Percentiles rank a stretch among this genome's conserved stretches.
Evolutionary conservation across 2,329 filamentous ascomycete species (phyloP).

Genomic region (Trichothecium sympodiale): DNA sequence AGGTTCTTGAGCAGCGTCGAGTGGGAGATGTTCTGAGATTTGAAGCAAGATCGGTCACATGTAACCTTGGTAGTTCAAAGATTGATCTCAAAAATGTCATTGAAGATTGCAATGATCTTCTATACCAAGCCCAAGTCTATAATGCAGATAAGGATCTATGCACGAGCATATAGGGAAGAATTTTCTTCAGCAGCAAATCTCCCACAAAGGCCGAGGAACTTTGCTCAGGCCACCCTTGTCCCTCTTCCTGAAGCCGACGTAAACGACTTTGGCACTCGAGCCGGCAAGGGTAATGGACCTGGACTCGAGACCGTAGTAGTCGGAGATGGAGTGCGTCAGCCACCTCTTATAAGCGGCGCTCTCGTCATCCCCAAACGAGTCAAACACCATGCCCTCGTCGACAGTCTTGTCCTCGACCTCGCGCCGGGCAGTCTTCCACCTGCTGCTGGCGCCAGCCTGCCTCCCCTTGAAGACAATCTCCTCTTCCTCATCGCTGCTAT

Average conservation of each 20-base stretch:
- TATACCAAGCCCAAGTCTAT: too few relatives aligned
- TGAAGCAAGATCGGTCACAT: not conserved
- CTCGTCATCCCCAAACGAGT: slow-evolving; percentile 64
- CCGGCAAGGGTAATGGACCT: slow-evolving; percentile 65
- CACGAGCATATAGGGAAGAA: too few relatives aligned
- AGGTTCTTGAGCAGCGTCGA: not conserved
- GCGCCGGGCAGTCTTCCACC: slow-evolving; percentile 38
- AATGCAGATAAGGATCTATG: too few relatives aligned
- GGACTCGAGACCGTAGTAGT: slow-evolving; percentile 83
- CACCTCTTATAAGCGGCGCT: slow-evolving; percentile 79
- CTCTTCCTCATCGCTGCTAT: slow-evolving; percentile 50
- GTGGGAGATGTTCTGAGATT: not conserved
- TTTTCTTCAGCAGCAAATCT: slow-evolving; percentile 39
- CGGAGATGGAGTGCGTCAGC: slow-evolving; percentile 84
- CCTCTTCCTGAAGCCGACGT: slow-evolving; percentile 55
- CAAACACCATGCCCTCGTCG: slow-evolving; percentile 63
- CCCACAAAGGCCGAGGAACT: slow-evolving; percentile 54
- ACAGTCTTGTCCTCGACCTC: slow-evolving; percentile 47
- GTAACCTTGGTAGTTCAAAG: too few relatives aligned
- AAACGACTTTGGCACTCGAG: slow-evolving; percentile 67
- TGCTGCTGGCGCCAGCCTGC: slow-evolving; percentile 30
- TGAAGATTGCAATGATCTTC: too few relatives aligned
- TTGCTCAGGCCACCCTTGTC: slow-evolving; percentile 17
- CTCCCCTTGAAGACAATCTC: slow-evolving; percentile 85
- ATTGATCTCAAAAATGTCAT: too few relatives aligned